Conservation (phyloP, 1,284 basidiomycete genomes). For the Malassezia sp. region DNA sequence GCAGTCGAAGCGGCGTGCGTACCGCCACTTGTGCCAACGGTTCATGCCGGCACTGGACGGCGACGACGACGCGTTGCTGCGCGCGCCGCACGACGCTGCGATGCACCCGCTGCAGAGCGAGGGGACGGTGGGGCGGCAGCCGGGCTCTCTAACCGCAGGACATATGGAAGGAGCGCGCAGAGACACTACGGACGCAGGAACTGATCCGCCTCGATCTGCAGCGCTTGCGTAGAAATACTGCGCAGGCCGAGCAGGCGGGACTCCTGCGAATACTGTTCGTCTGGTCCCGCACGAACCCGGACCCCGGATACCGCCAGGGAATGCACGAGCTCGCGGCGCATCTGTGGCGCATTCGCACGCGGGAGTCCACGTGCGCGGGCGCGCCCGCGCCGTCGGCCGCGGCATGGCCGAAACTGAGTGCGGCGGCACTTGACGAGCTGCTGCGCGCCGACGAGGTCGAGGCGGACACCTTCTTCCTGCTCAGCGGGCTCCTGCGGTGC, state of each 20-base stretch:
- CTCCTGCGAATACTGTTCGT: conserved; percentile 27
- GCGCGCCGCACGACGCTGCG: not conserved
- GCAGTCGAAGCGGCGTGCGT: conserved; percentile 10
- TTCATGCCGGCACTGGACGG: not conserved
- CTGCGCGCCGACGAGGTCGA: conserved; percentile 2
- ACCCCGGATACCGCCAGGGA: conserved; percentile 42
- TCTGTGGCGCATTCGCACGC: conserved; percentile 24
- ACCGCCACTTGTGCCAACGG: conserved; percentile 5
- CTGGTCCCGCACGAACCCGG: conserved; percentile 28
- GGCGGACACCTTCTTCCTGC: conserved; percentile 9
- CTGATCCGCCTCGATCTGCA: conserved; percentile 9
- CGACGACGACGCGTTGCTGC: not conserved
- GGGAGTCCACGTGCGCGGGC: conserved; percentile 3
- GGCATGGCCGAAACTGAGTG: too few relatives aligned
- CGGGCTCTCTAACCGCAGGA: not conserved
- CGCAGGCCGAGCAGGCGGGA: not conserved
- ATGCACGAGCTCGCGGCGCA: conserved; percentile 45
- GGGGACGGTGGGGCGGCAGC: not conserved
- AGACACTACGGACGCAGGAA: not conserved
- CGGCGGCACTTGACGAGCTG: not conserved
- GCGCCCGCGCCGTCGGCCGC: not conserved
- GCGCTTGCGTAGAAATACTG: not conserved
- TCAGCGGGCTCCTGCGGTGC: conserved; percentile 4
- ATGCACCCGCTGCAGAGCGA: conserved; percentile 7
- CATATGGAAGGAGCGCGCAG: not conserved